These are phyloP conservation scores for Odontarrhena argentea DNA, from an alignment of 345 rosid genomes.

Conservation along the genomic window DNA sequence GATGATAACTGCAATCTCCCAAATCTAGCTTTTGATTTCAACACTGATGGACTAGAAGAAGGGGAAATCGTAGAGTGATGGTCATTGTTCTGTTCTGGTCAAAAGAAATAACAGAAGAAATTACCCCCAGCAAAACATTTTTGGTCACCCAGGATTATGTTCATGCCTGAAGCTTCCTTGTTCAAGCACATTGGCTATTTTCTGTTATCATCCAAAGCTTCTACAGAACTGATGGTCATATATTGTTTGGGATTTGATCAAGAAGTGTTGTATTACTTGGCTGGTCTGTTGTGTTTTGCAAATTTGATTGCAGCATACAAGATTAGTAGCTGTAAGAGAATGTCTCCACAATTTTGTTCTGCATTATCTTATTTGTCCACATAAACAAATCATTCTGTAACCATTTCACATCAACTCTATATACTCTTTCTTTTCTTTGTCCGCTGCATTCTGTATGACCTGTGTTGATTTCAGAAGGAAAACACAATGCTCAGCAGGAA, in stretches of 20 bases:
- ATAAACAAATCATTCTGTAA: not conserved
- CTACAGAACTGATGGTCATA: not conserved
- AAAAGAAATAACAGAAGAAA: slow-evolving; percentile 13
- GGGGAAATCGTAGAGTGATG: slow-evolving; percentile 70
- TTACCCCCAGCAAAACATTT: not conserved
- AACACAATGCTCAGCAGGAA: too few relatives aligned
- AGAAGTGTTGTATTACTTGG: not conserved
- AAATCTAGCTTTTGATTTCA: slow-evolving; percentile 27
- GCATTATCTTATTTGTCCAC: not conserved
- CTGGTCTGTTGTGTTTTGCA: not conserved
- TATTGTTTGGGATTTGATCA: not conserved
- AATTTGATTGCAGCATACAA: not conserved
- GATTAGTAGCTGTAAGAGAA: not conserved
- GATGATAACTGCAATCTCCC: slow-evolving; percentile 38
- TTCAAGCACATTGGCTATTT: slow-evolving; percentile 13
- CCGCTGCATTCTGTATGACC: too few relatives aligned
- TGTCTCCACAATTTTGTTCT: slow-evolving; percentile 8
- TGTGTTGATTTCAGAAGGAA: too few relatives aligned
- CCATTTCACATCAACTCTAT: too few relatives aligned
- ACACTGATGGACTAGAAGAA: slow-evolving; percentile 71
- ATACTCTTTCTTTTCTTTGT: too few relatives aligned
- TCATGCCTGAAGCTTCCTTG: slow-evolving; percentile 13
- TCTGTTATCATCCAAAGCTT: not conserved
- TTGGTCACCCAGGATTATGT: not conserved
- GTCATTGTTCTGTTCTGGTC: not conserved